These are phyloP conservation scores for Xylariomycetidae sp. DNA, from an alignment of 2,329 filamentous ascomycete species.

Conservation along the genomic window DNA sequence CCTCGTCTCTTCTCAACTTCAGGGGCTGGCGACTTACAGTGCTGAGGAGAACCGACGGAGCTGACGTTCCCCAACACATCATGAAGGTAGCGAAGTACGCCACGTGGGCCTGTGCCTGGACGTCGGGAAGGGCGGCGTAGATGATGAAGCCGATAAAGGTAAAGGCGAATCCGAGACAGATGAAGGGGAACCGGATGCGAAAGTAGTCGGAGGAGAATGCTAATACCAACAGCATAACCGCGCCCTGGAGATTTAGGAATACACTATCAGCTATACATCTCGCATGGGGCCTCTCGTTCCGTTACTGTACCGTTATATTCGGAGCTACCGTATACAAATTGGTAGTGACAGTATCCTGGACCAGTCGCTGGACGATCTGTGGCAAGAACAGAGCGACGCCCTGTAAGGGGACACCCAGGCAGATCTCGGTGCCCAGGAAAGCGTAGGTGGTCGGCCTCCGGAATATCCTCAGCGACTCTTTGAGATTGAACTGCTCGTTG, in stretches of 20 bases:
- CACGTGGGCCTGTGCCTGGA: slow-evolving; percentile 53
- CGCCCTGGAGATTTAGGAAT: slow-evolving; percentile 46
- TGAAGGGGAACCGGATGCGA: slow-evolving; percentile 66
- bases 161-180: slow-evolving; percentile 65
- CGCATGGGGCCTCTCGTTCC: too few species aligned
- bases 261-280: too few species aligned
- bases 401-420: slow-evolving; percentile 54
- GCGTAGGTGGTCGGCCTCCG: slow-evolving; percentile 40
- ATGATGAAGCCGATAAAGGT: slow-evolving; percentile 76
- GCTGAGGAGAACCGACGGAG: slow-evolving; percentile 61
- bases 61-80: slow-evolving; percentile 76
- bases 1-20: slow-evolving; percentile 33
- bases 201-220: slow-evolving; percentile 64
- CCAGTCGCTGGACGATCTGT: slow-evolving; percentile 46
- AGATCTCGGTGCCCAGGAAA: slow-evolving; percentile 50
- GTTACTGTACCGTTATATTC: slow-evolving; percentile 57
- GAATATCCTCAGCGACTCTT: slow-evolving; percentile 47
- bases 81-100: slow-evolving; percentile 75
- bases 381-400: slow-evolving; percentile 49
- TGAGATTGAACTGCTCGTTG: slow-evolving; percentile 44
- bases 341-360: slow-evolving; percentile 49
- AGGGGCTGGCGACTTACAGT: slow-evolving; percentile 19
- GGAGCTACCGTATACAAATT: slow-evolving; percentile 80
- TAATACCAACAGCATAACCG: slow-evolving; percentile 64
- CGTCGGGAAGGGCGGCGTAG: slow-evolving; percentile 62